These are phyloP conservation scores for Xerocomus nothofagi DNA, from an alignment of 1,284 basidiomycete genomes.

Conservation along the genomic window DNA sequence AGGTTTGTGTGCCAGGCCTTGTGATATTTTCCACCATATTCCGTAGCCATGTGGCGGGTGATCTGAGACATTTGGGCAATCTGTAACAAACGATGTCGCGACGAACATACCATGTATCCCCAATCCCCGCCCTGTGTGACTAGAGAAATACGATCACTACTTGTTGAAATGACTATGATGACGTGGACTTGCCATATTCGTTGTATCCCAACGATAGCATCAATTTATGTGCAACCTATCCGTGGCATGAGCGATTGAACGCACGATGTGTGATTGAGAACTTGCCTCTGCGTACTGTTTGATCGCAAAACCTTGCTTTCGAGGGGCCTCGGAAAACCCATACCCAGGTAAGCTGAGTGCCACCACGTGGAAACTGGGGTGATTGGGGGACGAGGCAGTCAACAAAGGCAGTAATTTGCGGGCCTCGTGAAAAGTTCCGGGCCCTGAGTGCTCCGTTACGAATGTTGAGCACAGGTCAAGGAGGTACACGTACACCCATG, in stretches of 20 bases:
- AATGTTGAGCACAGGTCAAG: background rate
- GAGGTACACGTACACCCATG: conserved; percentile 43
- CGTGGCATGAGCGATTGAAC: background rate
- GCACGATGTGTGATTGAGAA: background rate
- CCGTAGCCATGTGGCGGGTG: conserved; percentile 38
- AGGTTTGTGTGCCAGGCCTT: conserved; percentile 52
- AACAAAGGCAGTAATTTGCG: conserved; percentile 54
- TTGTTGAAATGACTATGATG: background rate
- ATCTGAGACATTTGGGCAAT: conserved; percentile 33
- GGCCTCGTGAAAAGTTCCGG: conserved; percentile 57
- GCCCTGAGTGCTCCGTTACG: conserved; percentile 42
- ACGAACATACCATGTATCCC: conserved; percentile 41
- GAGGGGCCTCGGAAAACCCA: conserved; percentile 51
- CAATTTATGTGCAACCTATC: conserved; percentile 43
- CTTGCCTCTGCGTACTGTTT: conserved; percentile 44
- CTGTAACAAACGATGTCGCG: background rate
- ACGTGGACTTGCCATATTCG: conserved; percentile 45
- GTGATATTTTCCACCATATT: conserved; percentile 42
- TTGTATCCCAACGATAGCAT: conserved; percentile 54
- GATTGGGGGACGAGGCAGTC: conserved; percentile 38
- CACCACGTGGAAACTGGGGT: conserved; percentile 61
- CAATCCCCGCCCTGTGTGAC: conserved; percentile 59
- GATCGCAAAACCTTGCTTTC: conserved; percentile 38
- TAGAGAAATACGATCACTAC: conserved; percentile 20
- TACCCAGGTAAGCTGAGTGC: conserved; percentile 54